Base-by-base conservation (phyloP, 306 rosid genomes). In the Pyrus communis region DNA sequence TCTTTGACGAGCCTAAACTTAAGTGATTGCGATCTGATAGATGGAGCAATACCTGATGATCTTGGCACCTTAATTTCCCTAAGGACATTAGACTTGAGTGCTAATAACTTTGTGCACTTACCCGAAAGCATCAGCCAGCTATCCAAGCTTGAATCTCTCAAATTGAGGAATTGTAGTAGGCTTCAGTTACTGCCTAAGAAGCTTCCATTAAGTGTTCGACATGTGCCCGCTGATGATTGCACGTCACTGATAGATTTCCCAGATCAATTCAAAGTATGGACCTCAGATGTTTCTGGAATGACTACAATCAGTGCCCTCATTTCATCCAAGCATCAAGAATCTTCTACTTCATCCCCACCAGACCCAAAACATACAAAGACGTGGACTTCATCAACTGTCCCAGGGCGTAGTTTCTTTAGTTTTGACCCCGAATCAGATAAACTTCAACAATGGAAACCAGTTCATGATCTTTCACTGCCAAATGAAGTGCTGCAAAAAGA, bases 41-140 rank as follows among this genome's bases (percentile, higher is more conserved):
- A 82, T 45, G 79, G 82, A 61, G 77, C 19, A 10, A 62, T 78
- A 14, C 82, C 82, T 46, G 23, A 38, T 38, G 49, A 78, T 45
- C 46, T 78, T 67, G 67, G 82, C n/a, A 61, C 23, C 49, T 51
- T 78, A 40, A 46, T 69, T 11, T 78, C 72, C 10, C 25, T 78
- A 10, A 69, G 23, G 7, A 17, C 17, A 21, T 33, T 78, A 7
- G 51, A 71, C 71, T 30, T 71, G 38, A 71, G 82, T 67, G 68
- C 58, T 15, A 78, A 71, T 60, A 15, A 31, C 17, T 78, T 78
- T 67, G 22, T 33, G 19, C 9, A 3, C 23, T 35, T 78, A 45
- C 76, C 82, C 11, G 30, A 78, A 30, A 62, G 67, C 69, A 45
- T 78, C 19, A 4, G 71, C 64, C 73, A 71, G 19, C 77, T 78